phyloP scores from a whole-genome alignment of 2,329 filamentous ascomycete genomes.

The Emericellopsis atlantica region DNA sequence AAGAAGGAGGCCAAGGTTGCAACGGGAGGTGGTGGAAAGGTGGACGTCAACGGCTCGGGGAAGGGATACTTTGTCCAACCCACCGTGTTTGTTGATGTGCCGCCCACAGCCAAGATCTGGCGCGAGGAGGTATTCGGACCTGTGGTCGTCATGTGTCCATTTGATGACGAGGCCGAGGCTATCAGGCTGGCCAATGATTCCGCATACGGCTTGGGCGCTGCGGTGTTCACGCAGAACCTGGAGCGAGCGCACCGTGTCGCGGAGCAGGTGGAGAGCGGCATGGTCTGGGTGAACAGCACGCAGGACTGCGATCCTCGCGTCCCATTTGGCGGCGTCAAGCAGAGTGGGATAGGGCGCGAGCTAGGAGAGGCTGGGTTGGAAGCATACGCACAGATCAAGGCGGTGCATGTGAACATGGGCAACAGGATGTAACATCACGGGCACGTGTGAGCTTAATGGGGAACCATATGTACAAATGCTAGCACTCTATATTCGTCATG shows the following conservation, averaged over 20 bases:
- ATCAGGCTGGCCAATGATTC: constrained; percentile 18
- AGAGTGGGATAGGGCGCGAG: constrained; percentile 45
- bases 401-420: constrained; percentile 13
- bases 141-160: constrained; percentile 8
- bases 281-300: constrained; percentile 20
- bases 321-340: constrained; percentile 36
- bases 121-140: constrained; percentile 14
- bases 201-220: constrained; percentile 36
- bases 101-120: constrained; percentile 8
- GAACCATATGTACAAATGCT: no score
- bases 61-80: constrained; percentile 12
- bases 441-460: no score
- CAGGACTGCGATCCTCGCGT: constrained; percentile 10
- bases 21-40: constrained; percentile 5
- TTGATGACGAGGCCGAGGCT: constrained; percentile 10
- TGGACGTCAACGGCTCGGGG: background rate
- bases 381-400: constrained; percentile 23
- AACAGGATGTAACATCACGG: constrained; percentile 4
- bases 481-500: no score
- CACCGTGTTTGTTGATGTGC: constrained; percentile 11
- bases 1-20: background rate
- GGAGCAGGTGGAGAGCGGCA: constrained; percentile 37
- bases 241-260: constrained; percentile 19
- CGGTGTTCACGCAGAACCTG: constrained; percentile 40
- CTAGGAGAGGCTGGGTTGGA: constrained; percentile 25